Evolutionary conservation across 2,329 filamentous ascomycete genomes (phyloP).

Genomic region (Aspergillus proliferans): DNA sequence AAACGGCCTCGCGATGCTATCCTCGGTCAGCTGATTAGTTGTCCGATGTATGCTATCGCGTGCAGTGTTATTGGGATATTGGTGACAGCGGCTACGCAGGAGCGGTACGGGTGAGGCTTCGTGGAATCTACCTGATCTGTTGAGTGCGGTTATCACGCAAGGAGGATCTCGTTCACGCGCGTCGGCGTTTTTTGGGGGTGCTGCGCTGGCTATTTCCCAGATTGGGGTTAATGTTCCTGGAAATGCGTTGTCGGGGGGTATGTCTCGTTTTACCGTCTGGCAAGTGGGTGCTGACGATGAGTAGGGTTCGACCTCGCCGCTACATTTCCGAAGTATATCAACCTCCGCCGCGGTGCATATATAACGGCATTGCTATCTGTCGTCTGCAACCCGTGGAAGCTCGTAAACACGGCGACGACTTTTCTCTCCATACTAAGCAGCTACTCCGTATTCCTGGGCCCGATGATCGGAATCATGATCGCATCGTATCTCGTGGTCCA

Average conservation of each 20-base stretch:
- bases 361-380: not conserved
- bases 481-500: not conserved
- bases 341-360: not conserved
- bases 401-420: not conserved
- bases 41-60: not conserved
- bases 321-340: not conserved
- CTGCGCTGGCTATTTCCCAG: too few species aligned
- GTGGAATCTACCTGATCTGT: not conserved
- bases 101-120: not conserved
- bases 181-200: too few species aligned
- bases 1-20: too few species aligned
- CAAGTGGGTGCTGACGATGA: not conserved
- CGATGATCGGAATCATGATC: not conserved
- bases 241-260: not conserved
- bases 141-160: not conserved
- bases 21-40: too few species aligned
- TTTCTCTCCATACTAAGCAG: not conserved
- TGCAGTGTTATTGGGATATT: not conserved
- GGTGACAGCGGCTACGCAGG: not conserved
- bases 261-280: too few species aligned
- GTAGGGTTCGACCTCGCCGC: not conserved
- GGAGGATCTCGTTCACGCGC: not conserved
- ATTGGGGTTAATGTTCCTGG: not conserved
- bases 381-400: not conserved
- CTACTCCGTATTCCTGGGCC: not conserved